These are phyloP conservation scores for Ascobolus immersus DNA, from an alignment of 495 filamentous ascomycete species.

Conservation along the genomic window DNA sequence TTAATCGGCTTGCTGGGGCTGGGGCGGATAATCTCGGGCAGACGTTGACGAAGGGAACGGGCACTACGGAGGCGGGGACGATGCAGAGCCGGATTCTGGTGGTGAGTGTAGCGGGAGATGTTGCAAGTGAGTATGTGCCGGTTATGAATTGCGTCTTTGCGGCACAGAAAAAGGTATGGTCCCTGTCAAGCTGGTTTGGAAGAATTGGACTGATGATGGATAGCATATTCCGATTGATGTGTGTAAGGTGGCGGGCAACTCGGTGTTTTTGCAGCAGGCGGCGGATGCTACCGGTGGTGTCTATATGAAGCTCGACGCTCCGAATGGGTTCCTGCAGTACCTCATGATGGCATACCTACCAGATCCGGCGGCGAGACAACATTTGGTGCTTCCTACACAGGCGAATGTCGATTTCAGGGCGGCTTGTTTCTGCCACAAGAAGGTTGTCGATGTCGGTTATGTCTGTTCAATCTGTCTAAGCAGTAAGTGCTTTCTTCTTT, in stretches of 20 bases:
- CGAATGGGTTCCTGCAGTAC: conserved; percentile 57
- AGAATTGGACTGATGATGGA: not conserved
- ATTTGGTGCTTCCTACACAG: conserved; percentile 51
- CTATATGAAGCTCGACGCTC: conserved; percentile 46
- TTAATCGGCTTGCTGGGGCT: conserved; percentile 27
- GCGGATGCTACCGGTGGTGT: conserved; percentile 71
- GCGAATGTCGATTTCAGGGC: conserved; percentile 84
- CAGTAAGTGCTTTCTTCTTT: conserved; percentile 24
- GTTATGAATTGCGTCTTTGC: conserved; percentile 97
- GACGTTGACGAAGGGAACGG: conserved; percentile 9
- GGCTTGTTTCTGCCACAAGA: conserved; percentile 87
- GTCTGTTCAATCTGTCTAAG: conserved; percentile 91
- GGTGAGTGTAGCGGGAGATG: conserved; percentile 54
- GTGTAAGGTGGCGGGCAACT: conserved; percentile 55
- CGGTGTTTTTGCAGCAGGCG: conserved; percentile 87
- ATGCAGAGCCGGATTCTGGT: conserved; percentile 67
- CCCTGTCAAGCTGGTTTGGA: not conserved
- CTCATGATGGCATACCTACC: conserved; percentile 86
- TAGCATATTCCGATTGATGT: conserved; percentile 73
- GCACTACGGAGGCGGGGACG: conserved; percentile 5
- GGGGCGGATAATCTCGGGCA: conserved; percentile 6
- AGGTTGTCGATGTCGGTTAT: conserved; percentile 72
- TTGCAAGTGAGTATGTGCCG: conserved; percentile 78
- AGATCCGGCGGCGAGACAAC: conserved; percentile 37
- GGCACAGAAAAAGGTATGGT: conserved; percentile 34